Base-by-base conservation (phyloP, 2,329 filamentous ascomycete genomes). In the Rhynchosporium secalis region DNA sequence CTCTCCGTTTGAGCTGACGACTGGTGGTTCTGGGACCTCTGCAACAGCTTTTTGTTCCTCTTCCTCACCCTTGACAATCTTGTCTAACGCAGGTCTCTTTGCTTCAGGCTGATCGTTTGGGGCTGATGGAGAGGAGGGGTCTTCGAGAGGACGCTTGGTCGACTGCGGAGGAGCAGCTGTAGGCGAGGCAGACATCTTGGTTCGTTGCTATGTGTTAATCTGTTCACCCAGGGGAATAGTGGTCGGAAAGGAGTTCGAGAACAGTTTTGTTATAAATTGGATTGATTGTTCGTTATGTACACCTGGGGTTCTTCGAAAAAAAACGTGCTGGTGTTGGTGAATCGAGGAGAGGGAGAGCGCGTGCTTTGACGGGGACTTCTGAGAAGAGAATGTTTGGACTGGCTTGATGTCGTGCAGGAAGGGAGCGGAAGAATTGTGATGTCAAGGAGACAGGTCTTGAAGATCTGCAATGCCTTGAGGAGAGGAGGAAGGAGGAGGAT, bases 81-180 rank as follows among this genome's bases (percentile, higher is more conserved):
- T 99, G 79, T 98, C 94, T 66, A 99, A 86, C 45, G 95, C 95
- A 55, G 92, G 95, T 70, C 95, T 91, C 81, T 99, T 99, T 66
- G 95, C 95, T 71, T 99, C 95, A 59, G 96, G 95, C 76, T 97
- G 93, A 72, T 98, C 95, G 75, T 86, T 92, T 45, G 90, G 89
- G 66, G 90, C 90, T 38, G 92, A 96, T 41, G 95, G 95, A 9
- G 95, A 99, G 20, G 95, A 98, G 10, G 94, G 90, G 75, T 98
- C 95, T 82, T 99, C 95, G 68, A 99, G 86, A 65, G 95, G 95
- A 74, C 95, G 92, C 85, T 99, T 99, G 66, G 85, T 81, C 71
- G 86, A 88, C 74, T 91, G 86, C 63, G 87, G 89, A 56, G 86
- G 85, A 65, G 78, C 78, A 63, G 79, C 76, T 65, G 82, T 81